phyloP scores from a whole-genome alignment of 148 eudicot species.

The Rhododendron molle region DNA sequence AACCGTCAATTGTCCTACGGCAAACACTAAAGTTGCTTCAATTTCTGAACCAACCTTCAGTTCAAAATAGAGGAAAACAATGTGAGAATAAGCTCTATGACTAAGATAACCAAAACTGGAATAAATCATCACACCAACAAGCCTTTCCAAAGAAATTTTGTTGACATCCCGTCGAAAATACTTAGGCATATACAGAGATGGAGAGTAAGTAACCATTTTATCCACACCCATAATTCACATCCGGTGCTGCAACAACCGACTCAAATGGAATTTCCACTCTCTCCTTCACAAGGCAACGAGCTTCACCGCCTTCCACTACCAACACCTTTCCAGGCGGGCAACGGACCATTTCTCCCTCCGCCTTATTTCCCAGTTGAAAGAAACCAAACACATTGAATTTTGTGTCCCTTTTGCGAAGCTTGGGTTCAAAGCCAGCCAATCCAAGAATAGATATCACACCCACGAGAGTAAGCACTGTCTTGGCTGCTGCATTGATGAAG shows the following conservation, averaged over 20 bases:
- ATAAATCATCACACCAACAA: background rate
- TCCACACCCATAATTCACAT: constrained; percentile 91
- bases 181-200: constrained; percentile 18
- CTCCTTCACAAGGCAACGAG: constrained; percentile 83
- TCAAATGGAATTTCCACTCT: constrained; percentile 91
- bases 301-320: constrained; percentile 63
- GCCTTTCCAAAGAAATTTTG: background rate
- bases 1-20: too few relatives aligned
- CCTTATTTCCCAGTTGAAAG: constrained; percentile 25
- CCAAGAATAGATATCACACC: constrained; percentile 68
- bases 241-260: constrained; percentile 46
- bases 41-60: background rate
- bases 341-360: constrained; percentile 18
- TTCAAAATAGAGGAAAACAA: background rate
- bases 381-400: constrained; percentile 33
- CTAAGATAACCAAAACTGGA: background rate
- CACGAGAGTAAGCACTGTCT: constrained; percentile 61
- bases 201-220: constrained; percentile 29
- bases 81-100: background rate
- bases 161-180: background rate
- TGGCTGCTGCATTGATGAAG: constrained; percentile 52
- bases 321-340: constrained; percentile 81
- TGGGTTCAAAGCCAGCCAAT: constrained; percentile 83
- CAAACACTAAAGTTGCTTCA: background rate
- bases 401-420: constrained; percentile 40